phyloP scores from a whole-genome alignment of 495 filamentous ascomycete genomes.

The Penicillium samsonianum region DNA sequence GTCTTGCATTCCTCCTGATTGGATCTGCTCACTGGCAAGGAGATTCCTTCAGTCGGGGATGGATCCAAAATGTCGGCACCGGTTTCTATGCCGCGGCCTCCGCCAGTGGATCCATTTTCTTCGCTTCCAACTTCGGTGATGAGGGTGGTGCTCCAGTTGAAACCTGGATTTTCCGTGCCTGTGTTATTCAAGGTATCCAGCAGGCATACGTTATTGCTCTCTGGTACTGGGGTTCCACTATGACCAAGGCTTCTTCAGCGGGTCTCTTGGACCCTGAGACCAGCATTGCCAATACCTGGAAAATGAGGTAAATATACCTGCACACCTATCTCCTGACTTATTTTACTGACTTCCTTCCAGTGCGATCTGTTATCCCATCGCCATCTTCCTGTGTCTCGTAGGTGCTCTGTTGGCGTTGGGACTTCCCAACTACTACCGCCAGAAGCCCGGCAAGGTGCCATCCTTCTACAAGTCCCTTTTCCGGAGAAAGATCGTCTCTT shows the following conservation, averaged over 20 bases:
- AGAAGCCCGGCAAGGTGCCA: conserved; percentile 66
- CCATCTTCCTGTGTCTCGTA: conserved; percentile 39
- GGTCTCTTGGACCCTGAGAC: conserved; percentile 35
- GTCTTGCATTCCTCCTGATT: conserved; percentile 64
- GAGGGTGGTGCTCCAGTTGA: conserved; percentile 51
- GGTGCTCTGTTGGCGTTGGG: conserved; percentile 45
- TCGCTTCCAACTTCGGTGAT: conserved; percentile 54
- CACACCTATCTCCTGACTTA: not conserved
- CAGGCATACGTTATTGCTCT: conserved; percentile 51
- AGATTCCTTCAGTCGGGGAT: conserved; percentile 43
- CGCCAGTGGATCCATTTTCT: conserved; percentile 52
- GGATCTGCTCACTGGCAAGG: conserved; percentile 58
- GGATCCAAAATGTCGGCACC: conserved; percentile 51
- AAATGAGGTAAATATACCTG: conserved; percentile 40
- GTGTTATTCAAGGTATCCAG: conserved; percentile 51
- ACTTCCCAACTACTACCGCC: conserved; percentile 54
- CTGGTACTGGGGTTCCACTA: conserved; percentile 52
- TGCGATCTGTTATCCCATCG: conserved; percentile 49
- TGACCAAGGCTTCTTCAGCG: conserved; percentile 36
- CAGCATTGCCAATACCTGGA: conserved; percentile 45
- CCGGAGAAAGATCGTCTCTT: conserved; percentile 47
- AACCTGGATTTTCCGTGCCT: conserved; percentile 53
- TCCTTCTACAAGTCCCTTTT: conserved; percentile 51
- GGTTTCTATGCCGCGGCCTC: conserved; percentile 50
- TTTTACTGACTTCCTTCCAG: conserved; percentile 25